Base-by-base conservation (phyloP, 2,329 filamentous ascomycete genomes). In the Akanthomyces lecanii region DNA sequence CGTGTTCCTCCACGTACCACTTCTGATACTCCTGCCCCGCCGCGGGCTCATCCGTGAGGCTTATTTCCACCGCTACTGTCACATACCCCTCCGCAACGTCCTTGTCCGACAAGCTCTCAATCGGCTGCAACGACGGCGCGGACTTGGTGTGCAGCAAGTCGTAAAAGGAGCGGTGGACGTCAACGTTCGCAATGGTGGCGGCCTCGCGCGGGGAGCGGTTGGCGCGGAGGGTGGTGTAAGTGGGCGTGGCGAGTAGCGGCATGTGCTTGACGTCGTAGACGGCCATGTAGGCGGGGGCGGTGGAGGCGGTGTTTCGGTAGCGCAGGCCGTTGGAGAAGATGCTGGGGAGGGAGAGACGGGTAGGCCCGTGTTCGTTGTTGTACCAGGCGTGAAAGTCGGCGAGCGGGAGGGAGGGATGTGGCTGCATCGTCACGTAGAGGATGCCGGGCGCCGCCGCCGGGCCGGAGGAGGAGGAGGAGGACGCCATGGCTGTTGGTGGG, bases 301-400 rank as follows among this genome's bases (percentile, higher is more conserved):
- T 77, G 72, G 94, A 90, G 18, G 78, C 83, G 10, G 90, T 89
- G 30, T 25, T 11, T 21, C 81, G 83, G 77, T 92, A 96, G 50
- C 92, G 88, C 69, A 95, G 88, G 64, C 92, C 92, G 73, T 91
- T 95, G 68, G 78, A 73, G 72, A 86, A 86, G 72, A 93, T 87
- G 69, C 89, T 87, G 4, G 90, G 85, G 16, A 96, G 78, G 55
- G 91, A 88, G 7, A 96, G 83, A 54, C 92, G 89, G 18, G 87
- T 85, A 21, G 92, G 92, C 61, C 92, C 92, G 77, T 96, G 92
- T 78, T 96, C 92, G 75, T 92, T 95, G 79, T 96, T 93, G 80
- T 96, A 96, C 90, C 91, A 94, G 73, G 96, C 91, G 75, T 96
- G 89, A 77, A 96, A 96, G 70, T 90, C 86, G 66, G 85, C 80